These are phyloP conservation scores for Gynandropsis gynandra DNA, from an alignment of 345 rosid genomes.

Conservation along the genomic window DNA sequence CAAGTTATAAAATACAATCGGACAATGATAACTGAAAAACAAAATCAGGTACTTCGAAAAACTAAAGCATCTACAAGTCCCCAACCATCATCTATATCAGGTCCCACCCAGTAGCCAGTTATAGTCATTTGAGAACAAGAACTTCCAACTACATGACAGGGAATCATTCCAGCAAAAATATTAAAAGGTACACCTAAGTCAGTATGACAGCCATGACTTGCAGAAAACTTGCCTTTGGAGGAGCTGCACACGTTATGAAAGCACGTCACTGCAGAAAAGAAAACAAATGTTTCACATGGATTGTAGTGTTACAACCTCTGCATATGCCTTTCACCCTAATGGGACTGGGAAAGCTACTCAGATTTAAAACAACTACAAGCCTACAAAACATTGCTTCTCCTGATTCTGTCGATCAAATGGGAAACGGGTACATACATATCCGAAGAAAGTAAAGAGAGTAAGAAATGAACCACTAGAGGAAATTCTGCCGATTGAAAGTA, in stretches of 20 bases:
- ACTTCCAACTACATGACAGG: slow-evolving; percentile 30
- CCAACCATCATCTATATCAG: slow-evolving; percentile 70
- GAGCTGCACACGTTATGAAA: slow-evolving; percentile 16
- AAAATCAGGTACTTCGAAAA: slow-evolving; percentile 26
- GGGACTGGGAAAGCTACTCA: slow-evolving; percentile 3
- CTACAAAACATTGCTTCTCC: too few species aligned
- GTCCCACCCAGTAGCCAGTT: slow-evolving; percentile 67
- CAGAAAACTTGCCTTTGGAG: slow-evolving; percentile 17
- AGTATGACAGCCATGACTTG: slow-evolving; percentile 17
- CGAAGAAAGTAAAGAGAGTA: too few species aligned
- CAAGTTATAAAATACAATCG: too few species aligned
- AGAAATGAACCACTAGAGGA: too few species aligned
- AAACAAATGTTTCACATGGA: neutral
- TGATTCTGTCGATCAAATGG: too few species aligned
- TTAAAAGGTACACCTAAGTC: slow-evolving; percentile 12
- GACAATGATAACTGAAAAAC: too few species aligned
- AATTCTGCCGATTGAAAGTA: too few species aligned
- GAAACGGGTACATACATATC: too few species aligned
- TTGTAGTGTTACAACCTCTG: too few species aligned
- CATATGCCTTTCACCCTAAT: neutral
- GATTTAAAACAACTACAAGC: too few species aligned
- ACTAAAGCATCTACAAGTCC: slow-evolving; percentile 60
- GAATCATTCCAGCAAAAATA: slow-evolving; percentile 24
- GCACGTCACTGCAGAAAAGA: slow-evolving; percentile 26
- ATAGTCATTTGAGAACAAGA: slow-evolving; percentile 30